These are phyloP conservation scores for Fusarium sp. DNA, from an alignment of 2,329 filamentous ascomycete species.

Conservation along the genomic window DNA sequence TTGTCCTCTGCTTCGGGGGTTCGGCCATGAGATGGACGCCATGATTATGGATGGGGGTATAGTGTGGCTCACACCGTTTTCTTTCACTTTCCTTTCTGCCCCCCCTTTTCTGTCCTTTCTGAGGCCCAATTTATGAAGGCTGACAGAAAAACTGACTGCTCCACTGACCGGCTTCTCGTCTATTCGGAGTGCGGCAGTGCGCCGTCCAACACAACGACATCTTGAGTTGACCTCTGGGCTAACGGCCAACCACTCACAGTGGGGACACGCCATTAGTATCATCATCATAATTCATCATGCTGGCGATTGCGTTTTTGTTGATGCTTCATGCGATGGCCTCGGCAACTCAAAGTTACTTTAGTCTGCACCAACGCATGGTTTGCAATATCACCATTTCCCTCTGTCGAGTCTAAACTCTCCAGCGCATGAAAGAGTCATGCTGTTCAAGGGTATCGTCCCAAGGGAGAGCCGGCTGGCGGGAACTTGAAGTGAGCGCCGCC, in stretches of 20 bases:
- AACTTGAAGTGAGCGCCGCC: constrained; percentile 33
- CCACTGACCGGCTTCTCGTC: constrained; percentile 7
- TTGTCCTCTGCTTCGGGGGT: constrained; percentile 22
- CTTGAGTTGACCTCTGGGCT: constrained; percentile 29
- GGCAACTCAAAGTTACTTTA: constrained; percentile 9
- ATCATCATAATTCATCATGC: constrained; percentile 41
- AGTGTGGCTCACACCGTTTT: constrained; percentile 39
- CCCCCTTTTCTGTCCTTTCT: constrained; percentile 9
- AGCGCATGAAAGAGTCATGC: constrained; percentile 21
- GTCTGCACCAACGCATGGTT: background rate
- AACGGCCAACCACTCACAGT: constrained; percentile 28
- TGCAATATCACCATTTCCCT: background rate
- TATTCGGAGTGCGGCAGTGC: constrained; percentile 42
- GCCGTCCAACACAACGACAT: constrained; percentile 32
- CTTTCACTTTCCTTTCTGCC: constrained; percentile 32
- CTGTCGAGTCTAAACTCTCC: constrained; percentile 1
- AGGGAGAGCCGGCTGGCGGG: constrained; percentile 22
- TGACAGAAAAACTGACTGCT: constrained; percentile 26
- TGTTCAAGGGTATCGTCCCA: constrained; percentile 7
- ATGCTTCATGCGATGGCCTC: constrained; percentile 21
- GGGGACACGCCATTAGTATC: constrained; percentile 33
- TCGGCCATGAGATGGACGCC: constrained; percentile 33
- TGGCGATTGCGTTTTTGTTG: constrained; percentile 24
- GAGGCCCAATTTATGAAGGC: constrained; percentile 2
- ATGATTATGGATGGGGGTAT: constrained; percentile 24